phyloP scores from a whole-genome alignment of 164 flowering plant species.

The Tetracentron sinense region DNA sequence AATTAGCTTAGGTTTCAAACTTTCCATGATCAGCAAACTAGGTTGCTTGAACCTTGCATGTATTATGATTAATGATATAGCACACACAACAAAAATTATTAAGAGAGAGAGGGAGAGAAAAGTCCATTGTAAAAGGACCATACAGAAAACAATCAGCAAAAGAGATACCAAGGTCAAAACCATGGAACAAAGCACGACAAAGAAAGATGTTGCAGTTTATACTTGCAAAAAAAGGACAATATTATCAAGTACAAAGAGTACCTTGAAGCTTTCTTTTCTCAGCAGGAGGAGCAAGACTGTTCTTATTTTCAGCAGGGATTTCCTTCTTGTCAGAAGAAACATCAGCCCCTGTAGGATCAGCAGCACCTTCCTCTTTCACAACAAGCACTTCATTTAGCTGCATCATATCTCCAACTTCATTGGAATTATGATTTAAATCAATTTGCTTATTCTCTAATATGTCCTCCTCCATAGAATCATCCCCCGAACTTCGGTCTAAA shows the following conservation, averaged over 20 bases:
- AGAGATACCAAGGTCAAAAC: not conserved
- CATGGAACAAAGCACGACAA: not conserved
- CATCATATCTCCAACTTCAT: slow-evolving; percentile 36
- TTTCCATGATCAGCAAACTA: no score
- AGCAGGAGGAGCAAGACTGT: slow-evolving; percentile 21
- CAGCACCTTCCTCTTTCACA: slow-evolving; percentile 43
- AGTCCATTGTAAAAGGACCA: no score
- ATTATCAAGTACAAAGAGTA: slow-evolving; percentile 25
- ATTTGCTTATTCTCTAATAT: slow-evolving; percentile 55
- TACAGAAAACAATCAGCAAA: no score
- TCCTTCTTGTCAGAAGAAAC: slow-evolving; percentile 32
- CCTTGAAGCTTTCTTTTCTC: slow-evolving; percentile 77
- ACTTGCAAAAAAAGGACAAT: no score
- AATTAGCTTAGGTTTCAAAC: no score
- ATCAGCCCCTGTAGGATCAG: slow-evolving; percentile 40
- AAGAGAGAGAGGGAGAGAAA: no score
- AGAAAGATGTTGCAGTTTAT: not conserved
- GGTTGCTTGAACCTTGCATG: no score
- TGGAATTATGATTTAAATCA: slow-evolving; percentile 44
- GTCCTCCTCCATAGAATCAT: slow-evolving; percentile 90
- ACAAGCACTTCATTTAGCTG: slow-evolving; percentile 36
- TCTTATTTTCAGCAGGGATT: slow-evolving; percentile 29
- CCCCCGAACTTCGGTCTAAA: slow-evolving; percentile 80
- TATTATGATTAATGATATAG: no score
- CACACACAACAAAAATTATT: no score